Evolutionary conservation across 495 filamentous ascomycete species (phyloP), one percentile per base, ranked within the genome.

Genomic region (Aspergillus biplanus): DNA sequence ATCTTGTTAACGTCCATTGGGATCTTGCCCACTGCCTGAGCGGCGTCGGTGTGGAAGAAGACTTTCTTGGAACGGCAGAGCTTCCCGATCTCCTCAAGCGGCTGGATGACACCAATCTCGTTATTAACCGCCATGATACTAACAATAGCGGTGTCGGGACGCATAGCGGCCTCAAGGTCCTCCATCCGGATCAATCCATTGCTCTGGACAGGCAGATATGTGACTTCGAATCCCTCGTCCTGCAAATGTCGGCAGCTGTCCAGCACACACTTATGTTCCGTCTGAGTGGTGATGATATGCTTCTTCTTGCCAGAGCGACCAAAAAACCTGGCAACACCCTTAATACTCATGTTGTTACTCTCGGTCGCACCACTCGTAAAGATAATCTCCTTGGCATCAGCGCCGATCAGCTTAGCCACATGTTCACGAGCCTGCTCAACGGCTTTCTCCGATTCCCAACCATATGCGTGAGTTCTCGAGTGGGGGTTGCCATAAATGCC

Each of bases 101-200:
- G 96, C 75, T 99, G 95, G 59, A 99, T 93, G 33, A 99, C 95
- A 70, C 95, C 95, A 68, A 98, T 98, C 78, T 99, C 95, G 74
- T 99, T 99, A 83, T 99, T 99, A 44, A 99, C 96, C 1, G 96
- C 88, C 95, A 99, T 99, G 73, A 99, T 91, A 75, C 92, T 97
- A 69, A 98, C 93, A 18, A 99, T 80, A 53, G 84, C 86, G 34
- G 95, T 99, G 34, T 97, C 93, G 2, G 93, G 93, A 52, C 92
- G 87, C 63, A 99, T 93, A 13, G 94, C 91, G 8, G 86, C 89
- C 78, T 96, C 91, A n/a, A 99, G 83, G 69, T 94, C 85, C 59
- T 92, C 81, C 81, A 98, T 83, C 57, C 91, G 85, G 65, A 99
- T 83, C 66, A 98, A 77, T 35, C 95, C 95, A 62, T 89, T 96